Evolutionary conservation across 352 stramenopile species (phyloP).

Genomic region (Globisporangium nunn): DNA sequence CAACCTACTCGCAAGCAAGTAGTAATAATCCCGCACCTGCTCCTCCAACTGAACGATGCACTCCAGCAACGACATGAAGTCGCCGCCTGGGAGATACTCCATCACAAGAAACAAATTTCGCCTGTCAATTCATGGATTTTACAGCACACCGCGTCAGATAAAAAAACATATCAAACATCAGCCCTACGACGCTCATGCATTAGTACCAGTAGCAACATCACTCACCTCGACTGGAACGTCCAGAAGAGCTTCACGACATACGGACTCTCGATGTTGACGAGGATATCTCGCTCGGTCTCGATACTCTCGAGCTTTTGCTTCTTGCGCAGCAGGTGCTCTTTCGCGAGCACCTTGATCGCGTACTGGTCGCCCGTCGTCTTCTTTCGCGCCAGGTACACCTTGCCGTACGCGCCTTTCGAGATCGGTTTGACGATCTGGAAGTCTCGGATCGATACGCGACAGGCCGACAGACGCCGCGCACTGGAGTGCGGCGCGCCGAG

Average conservation of each 20-base stretch:
- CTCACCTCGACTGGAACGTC: constrained; percentile 87
- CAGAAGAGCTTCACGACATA: constrained; percentile 91
- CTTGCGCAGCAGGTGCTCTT: constrained; percentile 84
- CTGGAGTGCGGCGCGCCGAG: neutral
- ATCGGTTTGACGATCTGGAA: constrained; percentile 89
- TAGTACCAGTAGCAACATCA: neutral
- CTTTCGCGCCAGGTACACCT: constrained; percentile 84
- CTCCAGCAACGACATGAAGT: constrained; percentile 88
- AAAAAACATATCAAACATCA: too few relatives aligned
- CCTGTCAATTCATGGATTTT: constrained; percentile 16
- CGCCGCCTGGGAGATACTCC: constrained; percentile 86
- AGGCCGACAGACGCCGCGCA: constrained; percentile 17
- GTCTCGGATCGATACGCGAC: constrained; percentile 67
- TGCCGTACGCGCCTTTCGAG: constrained; percentile 85
- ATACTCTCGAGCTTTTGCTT: constrained; percentile 84
- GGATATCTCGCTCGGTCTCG: constrained; percentile 84
- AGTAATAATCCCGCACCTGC: constrained; percentile 26
- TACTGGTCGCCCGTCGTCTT: constrained; percentile 87
- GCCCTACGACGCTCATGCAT: too few relatives aligned
- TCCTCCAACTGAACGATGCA: constrained; percentile 86
- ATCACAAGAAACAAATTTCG: constrained; percentile 87
- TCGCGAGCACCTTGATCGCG: constrained; percentile 88
- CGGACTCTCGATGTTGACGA: constrained; percentile 81
- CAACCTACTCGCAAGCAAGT: neutral
- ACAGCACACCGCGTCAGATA: too few relatives aligned